Evolutionary conservation across 768 basidiomycete species (phyloP).

Genomic region (Naematelia aurantialba): DNA sequence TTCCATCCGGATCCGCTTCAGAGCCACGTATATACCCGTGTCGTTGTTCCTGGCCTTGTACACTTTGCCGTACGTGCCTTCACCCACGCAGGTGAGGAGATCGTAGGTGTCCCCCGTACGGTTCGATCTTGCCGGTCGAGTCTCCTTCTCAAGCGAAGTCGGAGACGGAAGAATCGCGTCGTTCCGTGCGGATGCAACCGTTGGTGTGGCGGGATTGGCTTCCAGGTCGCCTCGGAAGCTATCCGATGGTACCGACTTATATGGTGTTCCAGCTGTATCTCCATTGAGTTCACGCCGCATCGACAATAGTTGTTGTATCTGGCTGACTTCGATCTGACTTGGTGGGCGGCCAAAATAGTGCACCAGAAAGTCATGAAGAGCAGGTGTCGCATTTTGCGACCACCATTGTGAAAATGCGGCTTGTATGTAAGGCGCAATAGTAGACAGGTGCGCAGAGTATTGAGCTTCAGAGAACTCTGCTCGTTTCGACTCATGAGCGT

Average conservation of each 20-base stretch:
- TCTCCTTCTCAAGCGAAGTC: neutral
- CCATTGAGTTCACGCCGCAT: conserved; percentile 13
- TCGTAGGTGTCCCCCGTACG: conserved; percentile 56
- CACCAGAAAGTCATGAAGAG: conserved; percentile 27
- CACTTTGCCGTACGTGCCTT: conserved; percentile 98
- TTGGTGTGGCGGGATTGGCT: neutral
- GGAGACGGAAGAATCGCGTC: neutral
- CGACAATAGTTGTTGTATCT: conserved; percentile 23
- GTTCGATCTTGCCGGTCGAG: neutral
- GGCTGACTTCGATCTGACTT: conserved; percentile 18
- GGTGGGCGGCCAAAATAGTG: conserved; percentile 38
- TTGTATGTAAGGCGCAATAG: conserved; percentile 39
- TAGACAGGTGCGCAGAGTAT: conserved; percentile 14
- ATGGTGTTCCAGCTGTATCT: neutral
- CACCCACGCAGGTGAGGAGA: conserved; percentile 89
- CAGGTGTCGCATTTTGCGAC: conserved; percentile 21
- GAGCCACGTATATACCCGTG: conserved; percentile 72
- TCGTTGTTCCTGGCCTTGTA: conserved; percentile 86
- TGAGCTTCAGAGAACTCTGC: neutral
- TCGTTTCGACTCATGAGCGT: neutral
- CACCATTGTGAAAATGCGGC: conserved; percentile 38
- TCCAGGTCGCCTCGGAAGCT: neutral
- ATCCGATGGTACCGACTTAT: neutral
- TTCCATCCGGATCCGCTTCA: conserved; percentile 98
- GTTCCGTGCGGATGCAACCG: neutral